Evolutionary conservation across 495 filamentous ascomycete genomes (phyloP), one percentile per base, ranked within the genome.

Genomic region (Hypoxylon lienhwacheense): DNA sequence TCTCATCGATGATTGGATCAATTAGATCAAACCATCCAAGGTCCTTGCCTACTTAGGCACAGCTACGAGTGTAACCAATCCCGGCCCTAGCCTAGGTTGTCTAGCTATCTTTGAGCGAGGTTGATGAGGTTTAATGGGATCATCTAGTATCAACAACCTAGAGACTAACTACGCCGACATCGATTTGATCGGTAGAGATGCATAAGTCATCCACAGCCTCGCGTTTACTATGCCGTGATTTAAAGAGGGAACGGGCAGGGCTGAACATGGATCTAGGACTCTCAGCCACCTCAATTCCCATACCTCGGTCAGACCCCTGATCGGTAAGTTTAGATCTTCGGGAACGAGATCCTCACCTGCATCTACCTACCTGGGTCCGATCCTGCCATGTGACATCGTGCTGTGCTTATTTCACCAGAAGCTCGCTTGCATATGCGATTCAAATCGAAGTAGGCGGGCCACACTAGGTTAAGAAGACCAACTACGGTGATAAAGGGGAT

Each of bases 261-360:
- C 26, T 44, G 19, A 14, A 24, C 35, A 47, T 47, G 39, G 50
- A 11, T 46, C n/a, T n/a, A n/a, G n/a, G n/a, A n/a, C n/a, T n/a
- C 39, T 55, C 32, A 36, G 57, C 51, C 57, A 47, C 50, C 39
- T 51, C 34, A 34, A 32, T 49, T 51, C 28, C 45, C 57, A 55
- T 34, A 51, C 51, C 51, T 46, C 35, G 28, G 42, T 49, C 35
- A 47, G 35, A 61, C 42, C 52, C 58, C 47, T 61, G 52, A 49
- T 47, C 20, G 35, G n/a, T 31, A 34, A n/a, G 22, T 36, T 42
- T 47, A 47, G 42, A 61, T 56, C 58, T 40, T 46, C 47, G 58
- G 58, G 17, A n/a, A 54, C 49, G 20, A 50, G 50, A 61, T 61
- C 58, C 47, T 61, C 47, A 36, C 43, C 47, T 55, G 58, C 47